Base-by-base conservation (phyloP, 768 basidiomycete species). In the Kwoniella dendrophila region DNA sequence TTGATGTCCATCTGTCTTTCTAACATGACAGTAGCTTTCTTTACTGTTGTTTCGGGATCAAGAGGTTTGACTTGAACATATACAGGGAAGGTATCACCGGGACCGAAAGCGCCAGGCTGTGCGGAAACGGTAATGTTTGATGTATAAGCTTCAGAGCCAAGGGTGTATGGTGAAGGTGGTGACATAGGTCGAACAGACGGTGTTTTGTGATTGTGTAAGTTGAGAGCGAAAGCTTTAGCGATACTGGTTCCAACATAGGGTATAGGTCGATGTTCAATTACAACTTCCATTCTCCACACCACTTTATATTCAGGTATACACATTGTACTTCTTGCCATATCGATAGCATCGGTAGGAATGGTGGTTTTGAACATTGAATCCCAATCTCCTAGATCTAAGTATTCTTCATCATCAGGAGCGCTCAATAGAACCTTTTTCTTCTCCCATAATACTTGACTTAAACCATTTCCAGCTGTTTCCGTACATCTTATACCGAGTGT, bases 191-290 rank as follows among this genome's bases (percentile, higher is more conserved):
- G 59, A 16, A 70, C 24, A 5, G 62, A 36, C 12, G 63, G 70
- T 5, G 61, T 22, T 22, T 59, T 49, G 47, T 75, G 65, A 40
- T 64, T 66, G 20, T 60, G 59, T 6, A 75, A 34, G 41, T 71
- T 60, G 38, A 75, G 56, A 10, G 49, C 36, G 63, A 67, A 75
- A 16, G 67, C 55, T 38, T 70, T 71, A 18, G 64, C 52, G 2
- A 72, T 70, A 4, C 67, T 51, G 20, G 54, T 62, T 6, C 73
- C 71, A 53, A 75, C 70, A 29, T 70, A 67, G 2, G 69, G 73
- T 14, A 75, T 72, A 7, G 71, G 73, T 40, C 68, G 60, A 55
- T 75, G 73, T 7, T 73, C 69, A 45, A 75, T 57, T 12, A 59
- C 52, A 4, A 69, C 56, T 38, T 75, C 71, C 26, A 75, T 53